A percentile compares a stretch with the other conserved stretches of the same genome.
Evolutionary conservation across 805 yeast species (phyloP).

Genomic region (Saccharomycopsis selenospora): DNA sequence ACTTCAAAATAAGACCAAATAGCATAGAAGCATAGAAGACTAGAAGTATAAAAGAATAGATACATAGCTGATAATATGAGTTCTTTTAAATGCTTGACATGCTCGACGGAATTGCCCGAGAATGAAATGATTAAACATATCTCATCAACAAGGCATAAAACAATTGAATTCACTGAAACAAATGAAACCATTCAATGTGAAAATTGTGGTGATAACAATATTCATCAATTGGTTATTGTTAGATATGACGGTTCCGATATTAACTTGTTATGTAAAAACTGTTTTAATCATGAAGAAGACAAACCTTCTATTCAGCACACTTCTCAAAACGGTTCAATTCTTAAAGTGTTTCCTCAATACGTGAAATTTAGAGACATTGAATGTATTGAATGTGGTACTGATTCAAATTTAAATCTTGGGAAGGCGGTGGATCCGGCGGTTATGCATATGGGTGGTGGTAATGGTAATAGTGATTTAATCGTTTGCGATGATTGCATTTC

Average conservation of each 20-base stretch:
- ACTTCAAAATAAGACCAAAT: too few relatives aligned
- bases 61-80: neutral
- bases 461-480: slow-evolving; percentile 23
- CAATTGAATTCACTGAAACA: slow-evolving; percentile 30
- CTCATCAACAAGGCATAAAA: slow-evolving; percentile 46
- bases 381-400: slow-evolving; percentile 40
- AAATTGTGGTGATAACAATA: slow-evolving; percentile 46
- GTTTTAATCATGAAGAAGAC: slow-evolving; percentile 37
- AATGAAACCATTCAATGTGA: slow-evolving; percentile 47
- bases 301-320: slow-evolving; percentile 45
- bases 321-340: slow-evolving; percentile 48
- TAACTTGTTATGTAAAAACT: slow-evolving; percentile 40
- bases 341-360: slow-evolving; percentile 41
- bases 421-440: slow-evolving; percentile 8
- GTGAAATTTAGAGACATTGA: slow-evolving; percentile 42
- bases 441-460: neutral
- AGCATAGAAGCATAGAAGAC: too few relatives aligned
- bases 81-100: slow-evolving; percentile 39
- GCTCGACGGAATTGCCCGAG: slow-evolving; percentile 32
- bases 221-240: slow-evolving; percentile 44
- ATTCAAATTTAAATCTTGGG: slow-evolving; percentile 35
- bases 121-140: slow-evolving; percentile 45
- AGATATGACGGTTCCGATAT: slow-evolving; percentile 52
- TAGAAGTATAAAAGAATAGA: too few relatives aligned
- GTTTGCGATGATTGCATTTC: slow-evolving; percentile 39